phyloP scores from a whole-genome alignment of 148 eudicot species.

The Diospyros lotus region DNA sequence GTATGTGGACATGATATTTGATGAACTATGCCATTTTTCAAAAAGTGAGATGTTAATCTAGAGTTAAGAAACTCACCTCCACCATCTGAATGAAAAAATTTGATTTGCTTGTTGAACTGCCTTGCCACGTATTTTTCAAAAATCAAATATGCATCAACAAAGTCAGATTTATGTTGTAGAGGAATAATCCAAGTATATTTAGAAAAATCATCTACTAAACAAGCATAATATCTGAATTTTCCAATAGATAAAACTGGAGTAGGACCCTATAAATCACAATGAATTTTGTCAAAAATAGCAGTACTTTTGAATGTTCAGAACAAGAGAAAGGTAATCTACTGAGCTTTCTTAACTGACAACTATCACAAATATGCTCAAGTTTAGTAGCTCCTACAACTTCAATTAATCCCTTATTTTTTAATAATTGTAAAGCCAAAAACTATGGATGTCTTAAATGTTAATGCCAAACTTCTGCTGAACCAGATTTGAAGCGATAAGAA shows the following conservation, averaged over 20 bases:
- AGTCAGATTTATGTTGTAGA: no score
- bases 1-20: not conserved
- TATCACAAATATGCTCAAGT: not conserved
- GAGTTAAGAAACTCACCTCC: no score
- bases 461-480: not conserved
- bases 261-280: constrained; percentile 16
- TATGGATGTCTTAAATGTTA: not conserved
- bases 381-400: not conserved
- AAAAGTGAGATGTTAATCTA: not conserved
- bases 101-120: no score
- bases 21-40: not conserved
- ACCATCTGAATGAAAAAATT: no score
- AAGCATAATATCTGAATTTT: not conserved
- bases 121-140: no score
- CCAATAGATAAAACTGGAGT: not conserved
- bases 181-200: no score
- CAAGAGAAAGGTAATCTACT: not conserved
- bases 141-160: no score
- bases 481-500: not conserved
- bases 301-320: not conserved
- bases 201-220: no score
- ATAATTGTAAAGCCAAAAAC: not conserved
- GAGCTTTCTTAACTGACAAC: not conserved
- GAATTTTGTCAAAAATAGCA: not conserved
- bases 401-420: not conserved